A percentile compares a stretch with the other conserved stretches of the same genome.
Conservation (phyloP, 345 rosid species). For the Schrenkiella parvula region DNA sequence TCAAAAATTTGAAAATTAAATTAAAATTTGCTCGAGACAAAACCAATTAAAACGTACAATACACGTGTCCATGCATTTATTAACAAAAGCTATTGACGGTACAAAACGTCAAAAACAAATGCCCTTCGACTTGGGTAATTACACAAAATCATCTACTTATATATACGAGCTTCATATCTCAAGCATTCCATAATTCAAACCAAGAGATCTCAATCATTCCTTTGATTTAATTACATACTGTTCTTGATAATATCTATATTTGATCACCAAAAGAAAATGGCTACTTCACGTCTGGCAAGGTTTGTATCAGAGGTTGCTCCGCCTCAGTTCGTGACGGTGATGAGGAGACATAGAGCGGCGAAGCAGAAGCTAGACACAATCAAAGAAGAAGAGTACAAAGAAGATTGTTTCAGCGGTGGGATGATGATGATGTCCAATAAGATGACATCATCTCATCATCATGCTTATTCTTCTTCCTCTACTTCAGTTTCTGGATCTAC, state of each 20-base stretch:
- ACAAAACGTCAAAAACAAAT: slow-evolving; percentile 30
- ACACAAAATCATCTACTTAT: background rate
- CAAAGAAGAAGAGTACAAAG: slow-evolving; percentile 69
- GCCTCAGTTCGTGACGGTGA: slow-evolving; percentile 62
- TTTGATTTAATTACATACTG: background rate
- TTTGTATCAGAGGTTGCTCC: slow-evolving; percentile 81
- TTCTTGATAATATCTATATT: background rate
- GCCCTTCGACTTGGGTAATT: slow-evolving; percentile 25
- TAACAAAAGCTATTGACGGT: slow-evolving; percentile 29
- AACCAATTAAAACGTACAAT: slow-evolving; percentile 9
- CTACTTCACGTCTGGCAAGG: slow-evolving; percentile 60
- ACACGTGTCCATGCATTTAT: slow-evolving; percentile 29
- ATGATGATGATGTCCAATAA: slow-evolving; percentile 22
- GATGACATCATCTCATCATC: slow-evolving; percentile 14
- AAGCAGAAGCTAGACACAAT: slow-evolving; percentile 70
- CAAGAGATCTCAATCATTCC: background rate
- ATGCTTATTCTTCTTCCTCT: slow-evolving; percentile 13
- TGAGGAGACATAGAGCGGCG: slow-evolving; percentile 51
- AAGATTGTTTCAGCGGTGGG: slow-evolving; percentile 35
- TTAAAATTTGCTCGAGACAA: background rate
- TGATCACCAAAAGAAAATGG: slow-evolving; percentile 37
- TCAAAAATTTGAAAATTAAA: background rate
- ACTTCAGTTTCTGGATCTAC: slow-evolving; percentile 21
- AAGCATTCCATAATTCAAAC: slow-evolving; percentile 16
- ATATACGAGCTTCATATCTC: slow-evolving; percentile 17